A percentile compares a stretch with the other conserved stretches of the same genome.
These are phyloP conservation scores for Blakeslea trispora DNA, from an alignment of 371 early-diverging fungal genomes.

Conservation along the genomic window DNA sequence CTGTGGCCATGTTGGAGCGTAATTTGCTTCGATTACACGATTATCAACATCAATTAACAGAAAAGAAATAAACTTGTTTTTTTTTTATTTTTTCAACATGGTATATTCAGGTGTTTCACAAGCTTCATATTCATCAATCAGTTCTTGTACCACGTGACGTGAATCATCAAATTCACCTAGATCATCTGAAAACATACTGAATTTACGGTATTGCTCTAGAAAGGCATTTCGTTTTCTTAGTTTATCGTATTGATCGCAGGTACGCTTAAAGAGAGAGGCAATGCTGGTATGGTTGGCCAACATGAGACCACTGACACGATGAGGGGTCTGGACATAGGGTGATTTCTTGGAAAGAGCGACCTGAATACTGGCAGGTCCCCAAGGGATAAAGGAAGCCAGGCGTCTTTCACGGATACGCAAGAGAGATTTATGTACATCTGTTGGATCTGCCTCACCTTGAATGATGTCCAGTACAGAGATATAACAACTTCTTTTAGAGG, in stretches of 20 bases:
- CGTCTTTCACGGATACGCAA: constrained; percentile 93
- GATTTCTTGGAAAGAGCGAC: constrained; percentile 92
- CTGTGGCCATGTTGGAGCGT: constrained; percentile 95
- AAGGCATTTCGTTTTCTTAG: constrained; percentile 98
- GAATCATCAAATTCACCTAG: constrained; percentile 94
- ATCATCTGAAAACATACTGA: constrained; percentile 79
- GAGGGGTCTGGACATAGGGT: constrained; percentile 89
- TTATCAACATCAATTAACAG: constrained; percentile 52
- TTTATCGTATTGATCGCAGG: constrained; percentile 95
- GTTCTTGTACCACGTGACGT: constrained; percentile 82
- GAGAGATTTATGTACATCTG: constrained; percentile 97
- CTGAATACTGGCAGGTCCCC: constrained; percentile 99
- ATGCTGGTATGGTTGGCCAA: constrained; percentile 98
- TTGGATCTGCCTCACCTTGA: constrained; percentile 97
- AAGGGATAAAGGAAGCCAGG: constrained; percentile 97
- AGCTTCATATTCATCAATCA: constrained; percentile 93
- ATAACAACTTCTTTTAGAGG: constrained; percentile 92
- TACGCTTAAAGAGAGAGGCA: constrained; percentile 90
- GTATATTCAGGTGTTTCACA: constrained; percentile 90
- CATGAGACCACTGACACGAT: constrained; percentile 97
- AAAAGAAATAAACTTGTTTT: too few species aligned
- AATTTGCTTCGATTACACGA: constrained; percentile 87
- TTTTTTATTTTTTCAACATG: constrained; percentile 20
- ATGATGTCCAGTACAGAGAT: constrained; percentile 96
- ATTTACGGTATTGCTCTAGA: constrained; percentile 93